Evolutionary conservation across 192 early-diverging fungal genomes (phyloP).

Genomic region (Backusella sp.): DNA sequence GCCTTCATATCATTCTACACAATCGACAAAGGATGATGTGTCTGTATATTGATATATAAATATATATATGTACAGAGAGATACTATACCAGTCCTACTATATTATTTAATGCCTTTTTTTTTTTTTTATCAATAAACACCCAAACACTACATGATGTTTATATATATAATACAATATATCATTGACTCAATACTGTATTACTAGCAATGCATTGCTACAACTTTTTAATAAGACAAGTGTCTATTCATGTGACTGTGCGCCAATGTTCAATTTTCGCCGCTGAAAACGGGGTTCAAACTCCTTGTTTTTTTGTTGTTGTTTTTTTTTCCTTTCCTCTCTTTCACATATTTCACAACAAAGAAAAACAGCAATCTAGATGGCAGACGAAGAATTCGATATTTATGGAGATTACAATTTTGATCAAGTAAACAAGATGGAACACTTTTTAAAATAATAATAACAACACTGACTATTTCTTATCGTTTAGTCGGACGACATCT

Average conservation of each 20-base stretch:
- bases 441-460: background rate
- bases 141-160: too few species aligned
- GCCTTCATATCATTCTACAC: slow-evolving; percentile 10
- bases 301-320: background rate
- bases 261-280: too few species aligned
- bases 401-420: slow-evolving; percentile 33
- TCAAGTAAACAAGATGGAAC: slow-evolving; percentile 8
- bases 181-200: too few species aligned
- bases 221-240: too few species aligned
- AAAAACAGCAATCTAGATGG: background rate
- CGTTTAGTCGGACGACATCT: slow-evolving; percentile 34
- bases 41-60: background rate
- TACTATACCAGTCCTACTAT: background rate
- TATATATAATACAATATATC: too few species aligned
- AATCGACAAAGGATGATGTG: slow-evolving; percentile 3
- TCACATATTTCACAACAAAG: background rate
- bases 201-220: too few species aligned
- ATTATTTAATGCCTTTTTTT: background rate
- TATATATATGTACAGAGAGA: too few species aligned
- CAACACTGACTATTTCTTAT: background rate
- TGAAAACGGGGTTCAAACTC: too few species aligned
- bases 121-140: too few species aligned
- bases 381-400: slow-evolving; percentile 35
- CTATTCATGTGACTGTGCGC: too few species aligned
- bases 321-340: background rate